Conservation (phyloP, 1,139 yeast species). For the Scheffersomyces titani region DNA sequence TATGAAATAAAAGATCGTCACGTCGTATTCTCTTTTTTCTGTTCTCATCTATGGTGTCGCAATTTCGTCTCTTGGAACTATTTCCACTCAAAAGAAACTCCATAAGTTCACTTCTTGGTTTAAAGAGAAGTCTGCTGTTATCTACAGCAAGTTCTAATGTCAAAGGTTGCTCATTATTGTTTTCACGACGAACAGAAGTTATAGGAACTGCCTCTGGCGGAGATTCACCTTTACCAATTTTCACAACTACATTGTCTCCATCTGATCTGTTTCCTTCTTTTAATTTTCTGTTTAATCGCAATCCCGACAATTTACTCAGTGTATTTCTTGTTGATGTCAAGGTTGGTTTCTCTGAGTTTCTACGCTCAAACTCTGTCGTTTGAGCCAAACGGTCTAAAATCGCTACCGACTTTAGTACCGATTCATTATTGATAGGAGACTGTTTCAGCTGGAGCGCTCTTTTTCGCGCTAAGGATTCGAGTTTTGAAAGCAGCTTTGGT, state of each 20-base stretch:
- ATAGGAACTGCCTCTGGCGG: background rate
- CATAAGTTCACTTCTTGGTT: conserved; percentile 7
- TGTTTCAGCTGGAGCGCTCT: conserved; percentile 20
- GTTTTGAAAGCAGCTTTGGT: conserved; percentile 28
- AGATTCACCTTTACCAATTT: background rate
- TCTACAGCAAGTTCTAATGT: conserved; percentile 12
- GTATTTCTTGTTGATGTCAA: background rate
- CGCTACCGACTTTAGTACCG: conserved; percentile 7
- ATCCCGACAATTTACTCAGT: background rate
- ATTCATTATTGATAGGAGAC: background rate
- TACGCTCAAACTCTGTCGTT: background rate
- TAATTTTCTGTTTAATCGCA: background rate
- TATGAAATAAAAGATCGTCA: conserved; percentile 24
- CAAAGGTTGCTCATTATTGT: background rate
- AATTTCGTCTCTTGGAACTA: background rate
- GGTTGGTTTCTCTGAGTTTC: background rate
- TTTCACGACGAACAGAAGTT: background rate
- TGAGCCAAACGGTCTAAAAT: conserved; percentile 9
- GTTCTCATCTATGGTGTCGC: conserved; percentile 10
- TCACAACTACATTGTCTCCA: background rate
- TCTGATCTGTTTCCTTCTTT: background rate
- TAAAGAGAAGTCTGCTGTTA: conserved; percentile 18
- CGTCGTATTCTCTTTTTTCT: conserved; percentile 25
- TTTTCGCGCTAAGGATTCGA: conserved; percentile 51
- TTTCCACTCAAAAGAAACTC: conserved; percentile 2